These are phyloP conservation scores for Diaporthe citri DNA, from an alignment of 2,329 filamentous ascomycete species.

Conservation along the genomic window DNA sequence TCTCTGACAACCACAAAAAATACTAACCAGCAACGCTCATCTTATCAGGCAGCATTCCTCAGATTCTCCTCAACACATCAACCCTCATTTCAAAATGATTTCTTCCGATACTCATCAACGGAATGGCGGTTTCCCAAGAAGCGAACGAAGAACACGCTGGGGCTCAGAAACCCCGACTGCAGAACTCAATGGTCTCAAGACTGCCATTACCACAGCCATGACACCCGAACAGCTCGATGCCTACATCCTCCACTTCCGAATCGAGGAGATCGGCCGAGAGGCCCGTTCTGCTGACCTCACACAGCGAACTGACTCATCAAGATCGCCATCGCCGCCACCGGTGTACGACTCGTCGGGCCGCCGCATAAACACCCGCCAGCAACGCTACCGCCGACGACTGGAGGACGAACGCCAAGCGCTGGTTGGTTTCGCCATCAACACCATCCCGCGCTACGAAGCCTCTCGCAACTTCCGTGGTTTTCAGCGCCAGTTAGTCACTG, in stretches of 20 bases:
- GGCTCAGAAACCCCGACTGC: neutral
- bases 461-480: conserved; percentile 72
- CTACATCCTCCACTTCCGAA: conserved; percentile 80
- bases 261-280: conserved; percentile 76
- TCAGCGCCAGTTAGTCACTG: conserved; percentile 79
- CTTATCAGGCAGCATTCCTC: neutral
- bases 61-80: neutral
- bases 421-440: conserved; percentile 82
- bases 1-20: neutral
- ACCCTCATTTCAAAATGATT: neutral
- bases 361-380: conserved; percentile 84
- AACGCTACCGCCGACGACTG: conserved; percentile 80
- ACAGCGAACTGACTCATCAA: too few relatives aligned
- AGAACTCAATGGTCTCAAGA: neutral
- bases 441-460: conserved; percentile 83
- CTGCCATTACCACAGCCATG: conserved; percentile 58
- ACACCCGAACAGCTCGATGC: conserved; percentile 84
- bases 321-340: conserved; percentile 80
- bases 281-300: too few relatives aligned
- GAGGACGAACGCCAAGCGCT: conserved; percentile 85
- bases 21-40: neutral
- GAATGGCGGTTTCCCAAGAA: too few relatives aligned
- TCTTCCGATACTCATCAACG: neutral
- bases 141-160: conserved; percentile 12
- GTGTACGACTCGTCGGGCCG: conserved; percentile 86